Percentiles rank a stretch among this genome's conserved stretches.
These are phyloP conservation scores for Microcos paniculata DNA, from an alignment of 345 rosid genomes.

Conservation along the genomic window DNA sequence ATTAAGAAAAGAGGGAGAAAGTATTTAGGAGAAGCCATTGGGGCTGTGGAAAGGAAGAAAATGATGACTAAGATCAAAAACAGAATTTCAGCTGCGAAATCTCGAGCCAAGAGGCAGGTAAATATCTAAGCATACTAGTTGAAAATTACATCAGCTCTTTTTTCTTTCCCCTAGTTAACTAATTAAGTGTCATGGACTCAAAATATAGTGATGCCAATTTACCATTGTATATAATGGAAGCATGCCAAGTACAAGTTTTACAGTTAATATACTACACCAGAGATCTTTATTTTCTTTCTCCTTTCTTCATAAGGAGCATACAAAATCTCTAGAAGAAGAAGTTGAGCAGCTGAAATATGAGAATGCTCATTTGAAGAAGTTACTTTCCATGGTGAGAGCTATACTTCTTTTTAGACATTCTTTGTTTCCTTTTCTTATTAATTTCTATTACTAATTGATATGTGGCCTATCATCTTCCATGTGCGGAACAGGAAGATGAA, in stretches of 20 bases:
- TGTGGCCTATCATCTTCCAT: not conserved
- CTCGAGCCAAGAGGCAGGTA: conserved; percentile 9
- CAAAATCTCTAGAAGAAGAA: not conserved
- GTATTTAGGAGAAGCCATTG: not conserved
- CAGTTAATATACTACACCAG: not conserved
- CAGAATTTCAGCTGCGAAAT: conserved; percentile 1
- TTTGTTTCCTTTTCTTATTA: not conserved
- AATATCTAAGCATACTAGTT: not conserved
- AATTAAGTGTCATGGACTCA: not conserved
- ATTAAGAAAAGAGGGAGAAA: not conserved
- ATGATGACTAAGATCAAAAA: conserved; percentile 6
- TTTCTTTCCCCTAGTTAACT: not conserved
- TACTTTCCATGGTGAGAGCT: conserved; percentile 10
- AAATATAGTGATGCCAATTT: not conserved
- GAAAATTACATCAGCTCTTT: not conserved
- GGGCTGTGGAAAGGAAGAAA: not conserved
- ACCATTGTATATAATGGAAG: not conserved
- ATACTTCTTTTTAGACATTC: not conserved
- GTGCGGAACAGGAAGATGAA: not conserved
- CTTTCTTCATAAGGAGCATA: not conserved
- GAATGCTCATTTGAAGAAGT: not conserved
- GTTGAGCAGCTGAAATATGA: not conserved
- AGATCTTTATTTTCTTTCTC: not conserved
- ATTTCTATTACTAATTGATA: not conserved
- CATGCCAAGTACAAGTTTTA: not conserved